phyloP scores from a whole-genome alignment of 176 grass and related monocot genomes.

The Aegilops speltoides region DNA sequence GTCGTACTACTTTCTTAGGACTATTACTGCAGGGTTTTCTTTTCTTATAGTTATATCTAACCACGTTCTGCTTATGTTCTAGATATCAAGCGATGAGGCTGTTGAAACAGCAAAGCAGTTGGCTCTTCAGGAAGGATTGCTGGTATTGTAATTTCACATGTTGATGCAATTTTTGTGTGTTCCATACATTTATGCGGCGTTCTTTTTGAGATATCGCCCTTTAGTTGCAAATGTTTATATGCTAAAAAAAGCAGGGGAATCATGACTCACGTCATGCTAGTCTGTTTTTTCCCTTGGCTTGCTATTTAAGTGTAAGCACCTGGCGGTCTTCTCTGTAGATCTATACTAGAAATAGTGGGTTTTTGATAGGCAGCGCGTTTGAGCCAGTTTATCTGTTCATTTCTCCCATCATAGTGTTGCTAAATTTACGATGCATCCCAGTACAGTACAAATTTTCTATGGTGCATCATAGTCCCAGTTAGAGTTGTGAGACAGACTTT shows the following conservation, averaged over 20 bases:
- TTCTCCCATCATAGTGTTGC: background rate
- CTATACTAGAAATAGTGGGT: background rate
- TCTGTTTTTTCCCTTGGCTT: background rate
- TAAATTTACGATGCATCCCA: background rate
- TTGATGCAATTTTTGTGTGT: background rate
- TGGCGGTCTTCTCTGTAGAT: background rate
- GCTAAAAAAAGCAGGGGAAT: background rate
- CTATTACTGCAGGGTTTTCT: background rate
- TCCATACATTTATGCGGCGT: background rate
- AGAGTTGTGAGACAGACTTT: too few species aligned
- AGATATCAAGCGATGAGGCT: conserved; percentile 95
- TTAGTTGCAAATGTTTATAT: background rate
- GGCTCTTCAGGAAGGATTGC: conserved; percentile 91
- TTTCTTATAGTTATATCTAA: conserved; percentile 17
- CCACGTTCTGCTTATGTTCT: background rate
- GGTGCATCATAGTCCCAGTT: background rate
- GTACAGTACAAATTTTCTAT: background rate
- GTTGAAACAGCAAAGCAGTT: conserved; percentile 94
- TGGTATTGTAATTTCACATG: conserved; percentile 51
- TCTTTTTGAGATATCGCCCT: background rate
- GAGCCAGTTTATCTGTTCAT: background rate
- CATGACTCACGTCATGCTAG: background rate
- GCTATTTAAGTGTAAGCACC: background rate
- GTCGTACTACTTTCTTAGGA: background rate
- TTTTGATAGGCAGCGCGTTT: background rate